Conservation (phyloP, 2,329 filamentous ascomycete genomes). For the Cryphonectria parasitica region DNA sequence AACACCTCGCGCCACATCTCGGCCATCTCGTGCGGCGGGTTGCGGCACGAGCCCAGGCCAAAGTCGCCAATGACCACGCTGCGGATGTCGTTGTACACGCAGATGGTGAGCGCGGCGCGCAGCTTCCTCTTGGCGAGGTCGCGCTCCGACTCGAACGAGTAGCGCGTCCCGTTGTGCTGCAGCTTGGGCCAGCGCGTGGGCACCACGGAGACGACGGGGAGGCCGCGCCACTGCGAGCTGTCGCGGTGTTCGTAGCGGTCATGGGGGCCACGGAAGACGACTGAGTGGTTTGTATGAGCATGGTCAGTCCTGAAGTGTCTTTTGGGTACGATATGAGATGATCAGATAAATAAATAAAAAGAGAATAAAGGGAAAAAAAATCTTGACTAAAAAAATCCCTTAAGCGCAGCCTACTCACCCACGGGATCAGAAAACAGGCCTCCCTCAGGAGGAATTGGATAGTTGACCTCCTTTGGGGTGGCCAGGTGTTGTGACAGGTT, state of each 20-base stretch:
- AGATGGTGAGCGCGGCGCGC: slow-evolving; percentile 70
- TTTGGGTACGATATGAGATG: too few relatives aligned
- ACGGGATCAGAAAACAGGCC: slow-evolving; percentile 73
- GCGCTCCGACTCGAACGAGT: slow-evolving; percentile 72
- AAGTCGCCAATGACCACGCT: slow-evolving; percentile 67
- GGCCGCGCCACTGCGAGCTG: slow-evolving; percentile 55
- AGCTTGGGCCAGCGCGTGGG: slow-evolving; percentile 76
- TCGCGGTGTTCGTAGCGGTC: slow-evolving; percentile 64
- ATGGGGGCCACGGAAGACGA: slow-evolving; percentile 73
- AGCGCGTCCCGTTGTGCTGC: slow-evolving; percentile 66
- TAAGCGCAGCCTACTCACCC: slow-evolving; percentile 47
- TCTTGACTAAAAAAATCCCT: neutral
- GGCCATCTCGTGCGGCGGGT: slow-evolving; percentile 67
- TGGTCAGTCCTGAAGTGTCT: neutral
- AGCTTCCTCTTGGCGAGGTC: slow-evolving; percentile 76
- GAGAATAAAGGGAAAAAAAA: neutral
- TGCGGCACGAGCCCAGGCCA: slow-evolving; percentile 65
- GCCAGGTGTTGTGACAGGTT: slow-evolving; percentile 72
- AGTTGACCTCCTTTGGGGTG: slow-evolving; percentile 64
- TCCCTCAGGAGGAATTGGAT: slow-evolving; percentile 72
- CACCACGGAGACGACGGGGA: slow-evolving; percentile 75
- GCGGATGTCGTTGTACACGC: slow-evolving; percentile 61
- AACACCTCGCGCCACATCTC: slow-evolving; percentile 69
- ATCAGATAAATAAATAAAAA: too few relatives aligned
- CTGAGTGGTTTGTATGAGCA: slow-evolving; percentile 38